A percentile compares a stretch with the other conserved stretches of the same genome.
These are phyloP conservation scores for Aspergillus carlsbadensis DNA, from an alignment of 495 filamentous ascomycete genomes.

Conservation along the genomic window DNA sequence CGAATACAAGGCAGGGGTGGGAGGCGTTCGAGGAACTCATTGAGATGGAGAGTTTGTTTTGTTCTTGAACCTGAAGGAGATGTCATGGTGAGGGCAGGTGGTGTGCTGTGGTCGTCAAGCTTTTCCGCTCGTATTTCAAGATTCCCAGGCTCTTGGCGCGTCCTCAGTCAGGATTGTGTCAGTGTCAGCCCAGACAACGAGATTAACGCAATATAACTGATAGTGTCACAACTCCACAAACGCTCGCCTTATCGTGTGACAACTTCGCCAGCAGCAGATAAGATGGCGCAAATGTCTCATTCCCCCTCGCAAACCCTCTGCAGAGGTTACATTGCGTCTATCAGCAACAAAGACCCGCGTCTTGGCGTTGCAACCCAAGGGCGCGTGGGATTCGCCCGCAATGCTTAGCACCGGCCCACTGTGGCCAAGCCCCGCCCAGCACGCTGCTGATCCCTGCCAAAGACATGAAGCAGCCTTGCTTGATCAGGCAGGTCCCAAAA, in stretches of 20 bases:
- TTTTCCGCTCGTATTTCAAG: no score
- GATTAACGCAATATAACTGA: no score
- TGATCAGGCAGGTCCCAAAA: background rate
- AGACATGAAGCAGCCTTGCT: background rate
- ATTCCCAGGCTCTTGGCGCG: no score
- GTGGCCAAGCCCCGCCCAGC: background rate
- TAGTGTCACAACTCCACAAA: no score
- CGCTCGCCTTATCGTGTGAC: no score
- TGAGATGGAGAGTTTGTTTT: background rate
- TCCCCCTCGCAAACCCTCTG: background rate
- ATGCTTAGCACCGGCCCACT: background rate
- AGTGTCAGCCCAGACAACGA: no score
- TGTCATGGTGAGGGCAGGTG: no score
- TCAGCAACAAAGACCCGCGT: background rate
- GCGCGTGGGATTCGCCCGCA: background rate
- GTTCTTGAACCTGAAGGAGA: background rate
- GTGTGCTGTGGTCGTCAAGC: no score
- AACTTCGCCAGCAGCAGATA: no score
- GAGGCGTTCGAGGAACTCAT: background rate
- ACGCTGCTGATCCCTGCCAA: background rate
- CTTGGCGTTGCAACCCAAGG: slow-evolving; percentile 36
- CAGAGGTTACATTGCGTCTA: background rate
- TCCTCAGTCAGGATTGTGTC: no score
- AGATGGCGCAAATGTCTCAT: no score
- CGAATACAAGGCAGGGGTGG: slow-evolving; percentile 4